These are phyloP conservation scores for Eucalyptus polybractea DNA, from an alignment of 345 rosid genomes.

Conservation along the genomic window DNA sequence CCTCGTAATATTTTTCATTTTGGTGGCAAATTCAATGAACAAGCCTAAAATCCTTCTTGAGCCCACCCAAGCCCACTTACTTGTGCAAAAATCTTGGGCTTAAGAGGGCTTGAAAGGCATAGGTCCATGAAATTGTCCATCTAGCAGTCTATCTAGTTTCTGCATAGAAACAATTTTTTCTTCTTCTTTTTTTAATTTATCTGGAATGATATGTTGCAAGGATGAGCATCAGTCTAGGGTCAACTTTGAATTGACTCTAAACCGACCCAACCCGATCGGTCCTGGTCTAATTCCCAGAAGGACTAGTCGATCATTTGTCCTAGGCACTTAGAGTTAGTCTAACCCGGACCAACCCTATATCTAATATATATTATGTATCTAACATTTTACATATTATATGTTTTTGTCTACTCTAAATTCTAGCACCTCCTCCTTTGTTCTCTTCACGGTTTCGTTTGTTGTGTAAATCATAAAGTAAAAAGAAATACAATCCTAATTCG, in stretches of 20 bases:
- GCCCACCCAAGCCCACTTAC: neutral
- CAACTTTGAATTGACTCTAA: no score
- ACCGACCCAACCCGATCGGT: no score
- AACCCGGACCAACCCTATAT: no score
- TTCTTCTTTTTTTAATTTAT: neutral
- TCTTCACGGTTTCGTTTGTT: fast-evolving
- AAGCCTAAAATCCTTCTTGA: neutral
- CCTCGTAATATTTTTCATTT: neutral
- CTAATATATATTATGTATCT: no score
- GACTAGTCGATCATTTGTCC: no score
- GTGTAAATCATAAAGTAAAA: no score
- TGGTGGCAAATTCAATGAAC: neutral
- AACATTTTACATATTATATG: no score
- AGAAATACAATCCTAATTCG: no score
- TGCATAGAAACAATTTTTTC: neutral
- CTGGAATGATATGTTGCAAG: neutral
- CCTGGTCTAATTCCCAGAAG: no score
- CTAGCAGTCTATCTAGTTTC: neutral
- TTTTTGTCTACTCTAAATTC: no score
- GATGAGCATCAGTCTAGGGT: fast-evolving
- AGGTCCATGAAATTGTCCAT: neutral
- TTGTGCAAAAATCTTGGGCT: neutral
- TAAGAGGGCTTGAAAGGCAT: neutral
- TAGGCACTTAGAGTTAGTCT: no score
- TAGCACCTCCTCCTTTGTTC: no score